These are phyloP conservation scores for Plasmopara viticola DNA, from an alignment of 352 stramenopile genomes.

Conservation along the genomic window DNA sequence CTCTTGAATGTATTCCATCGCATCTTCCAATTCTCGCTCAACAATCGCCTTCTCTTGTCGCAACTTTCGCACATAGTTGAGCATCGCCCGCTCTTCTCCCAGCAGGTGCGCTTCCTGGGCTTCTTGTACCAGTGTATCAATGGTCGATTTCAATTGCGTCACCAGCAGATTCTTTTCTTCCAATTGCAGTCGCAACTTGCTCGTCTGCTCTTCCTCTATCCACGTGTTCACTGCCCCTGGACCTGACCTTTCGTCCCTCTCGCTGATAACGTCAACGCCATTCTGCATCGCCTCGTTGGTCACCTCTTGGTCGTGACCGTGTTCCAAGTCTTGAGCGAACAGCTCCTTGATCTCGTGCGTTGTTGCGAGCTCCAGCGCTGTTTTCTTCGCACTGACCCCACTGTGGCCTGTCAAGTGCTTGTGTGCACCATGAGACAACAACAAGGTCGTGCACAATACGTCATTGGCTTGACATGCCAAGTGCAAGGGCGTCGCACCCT, in stretches of 20 bases:
- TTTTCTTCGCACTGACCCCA: constrained; percentile 54
- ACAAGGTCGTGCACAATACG: constrained; percentile 42
- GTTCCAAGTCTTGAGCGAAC: constrained; percentile 13
- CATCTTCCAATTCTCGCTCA: constrained; percentile 63
- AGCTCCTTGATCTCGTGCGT: constrained; percentile 38
- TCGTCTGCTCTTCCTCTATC: constrained; percentile 23
- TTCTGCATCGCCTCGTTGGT: background rate
- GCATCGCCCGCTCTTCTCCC: constrained; percentile 68
- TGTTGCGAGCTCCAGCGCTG: constrained; percentile 43
- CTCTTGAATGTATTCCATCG: constrained; percentile 67
- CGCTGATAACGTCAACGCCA: background rate
- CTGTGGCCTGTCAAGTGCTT: constrained; percentile 32
- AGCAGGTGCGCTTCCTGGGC: constrained; percentile 71
- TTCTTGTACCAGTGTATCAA: constrained; percentile 70
- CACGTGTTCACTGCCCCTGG: too few species aligned
- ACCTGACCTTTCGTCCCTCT: background rate
- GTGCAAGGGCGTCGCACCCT: constrained; percentile 74
- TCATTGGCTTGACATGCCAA: constrained; percentile 55
- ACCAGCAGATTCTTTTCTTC: constrained; percentile 83
- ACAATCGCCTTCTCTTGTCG: constrained; percentile 68
- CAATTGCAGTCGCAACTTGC: constrained; percentile 47
- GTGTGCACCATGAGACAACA: constrained; percentile 45
- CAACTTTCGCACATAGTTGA: constrained; percentile 82
- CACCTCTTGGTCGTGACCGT: background rate
- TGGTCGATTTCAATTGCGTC: constrained; percentile 70